These are phyloP conservation scores for Arachnomyces sp. DNA, from an alignment of 2,329 filamentous ascomycete species.

Conservation along the genomic window DNA sequence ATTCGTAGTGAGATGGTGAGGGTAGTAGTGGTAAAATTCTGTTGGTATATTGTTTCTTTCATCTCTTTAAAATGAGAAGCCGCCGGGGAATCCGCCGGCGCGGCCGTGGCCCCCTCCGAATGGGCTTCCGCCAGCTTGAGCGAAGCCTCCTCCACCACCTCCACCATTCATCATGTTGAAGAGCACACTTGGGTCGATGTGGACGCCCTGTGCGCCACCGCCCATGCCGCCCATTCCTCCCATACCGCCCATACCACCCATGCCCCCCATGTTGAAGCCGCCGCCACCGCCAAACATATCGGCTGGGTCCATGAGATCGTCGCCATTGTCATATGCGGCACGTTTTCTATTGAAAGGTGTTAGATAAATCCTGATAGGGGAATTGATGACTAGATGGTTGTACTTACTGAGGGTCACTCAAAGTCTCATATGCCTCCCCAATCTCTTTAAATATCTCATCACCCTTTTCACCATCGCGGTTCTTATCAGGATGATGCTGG, in stretches of 20 bases:
- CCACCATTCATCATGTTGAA: conserved; percentile 76
- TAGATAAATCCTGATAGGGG: conserved; percentile 3
- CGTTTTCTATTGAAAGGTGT: conserved; percentile 56
- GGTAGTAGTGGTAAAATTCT: no score
- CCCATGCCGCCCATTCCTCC: conserved; percentile 33
- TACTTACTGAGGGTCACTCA: conserved; percentile 85
- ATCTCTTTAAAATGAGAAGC: conserved; percentile 49
- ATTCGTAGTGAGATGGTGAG: no score
- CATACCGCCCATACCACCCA: conserved; percentile 53
- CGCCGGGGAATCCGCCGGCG: conserved; percentile 42
- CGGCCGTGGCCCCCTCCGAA: conserved; percentile 24
- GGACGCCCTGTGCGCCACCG: conserved; percentile 25
- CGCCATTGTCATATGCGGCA: conserved; percentile 82
- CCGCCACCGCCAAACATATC: conserved; percentile 69
- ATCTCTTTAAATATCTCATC: conserved; percentile 97
- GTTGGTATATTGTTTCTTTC: no score
- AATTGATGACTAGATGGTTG: not conserved
- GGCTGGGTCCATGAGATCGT: conserved; percentile 77
- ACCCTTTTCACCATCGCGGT: conserved; percentile 65
- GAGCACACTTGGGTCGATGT: conserved; percentile 67
- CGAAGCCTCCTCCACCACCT: conserved; percentile 34
- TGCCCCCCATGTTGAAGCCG: conserved; percentile 42
- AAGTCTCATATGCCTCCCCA: conserved; percentile 89
- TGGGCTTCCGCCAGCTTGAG: conserved; percentile 44
- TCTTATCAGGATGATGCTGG: conserved; percentile 94